A percentile compares a stretch with the other conserved stretches of the same genome.
phyloP scores from a whole-genome alignment of 2,329 filamentous ascomycete genomes.

The Hypoxylon sp. region DNA sequence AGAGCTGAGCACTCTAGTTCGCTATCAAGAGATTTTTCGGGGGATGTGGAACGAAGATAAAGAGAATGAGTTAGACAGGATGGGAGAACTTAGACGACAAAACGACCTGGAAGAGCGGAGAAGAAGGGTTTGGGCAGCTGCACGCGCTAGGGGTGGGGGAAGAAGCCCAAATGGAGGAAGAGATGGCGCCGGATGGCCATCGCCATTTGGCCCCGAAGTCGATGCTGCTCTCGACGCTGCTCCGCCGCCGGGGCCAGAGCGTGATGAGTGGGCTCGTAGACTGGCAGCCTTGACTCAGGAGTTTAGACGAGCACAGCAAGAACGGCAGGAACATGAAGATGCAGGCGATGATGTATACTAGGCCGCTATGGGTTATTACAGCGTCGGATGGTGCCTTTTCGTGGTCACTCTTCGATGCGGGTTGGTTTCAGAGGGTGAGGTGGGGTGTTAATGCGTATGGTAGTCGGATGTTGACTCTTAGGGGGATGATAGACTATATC shows the following conservation, averaged over 20 bases:
- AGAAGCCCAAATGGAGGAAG: background rate
- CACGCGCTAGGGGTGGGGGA: too few species aligned
- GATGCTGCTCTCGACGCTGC: constrained; percentile 8
- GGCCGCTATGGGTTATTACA: background rate
- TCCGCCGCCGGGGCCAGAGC: constrained; percentile 7
- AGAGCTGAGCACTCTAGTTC: constrained; percentile 40
- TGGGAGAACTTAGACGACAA: constrained; percentile 22
- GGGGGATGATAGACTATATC: too few species aligned
- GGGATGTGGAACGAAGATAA: constrained; percentile 48
- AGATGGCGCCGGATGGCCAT: background rate
- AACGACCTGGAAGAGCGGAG: constrained; percentile 11
- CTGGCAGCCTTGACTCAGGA: background rate
- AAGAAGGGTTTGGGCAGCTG: background rate
- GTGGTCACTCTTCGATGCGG: background rate
- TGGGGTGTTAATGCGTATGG: background rate
- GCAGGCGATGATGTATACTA: background rate
- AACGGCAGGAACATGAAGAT: constrained; percentile 1
- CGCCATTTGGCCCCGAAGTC: constrained; percentile 11
- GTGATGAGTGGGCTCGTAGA: constrained; percentile 9
- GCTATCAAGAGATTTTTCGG: constrained; percentile 43
- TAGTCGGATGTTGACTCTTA: background rate
- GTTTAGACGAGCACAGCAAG: background rate
- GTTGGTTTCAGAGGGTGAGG: too few species aligned
- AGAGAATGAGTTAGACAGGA: constrained; percentile 13
- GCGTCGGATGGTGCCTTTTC: background rate